These are phyloP conservation scores for Fusarium miscanthi DNA, from an alignment of 2,329 filamentous ascomycete genomes.

Conservation along the genomic window DNA sequence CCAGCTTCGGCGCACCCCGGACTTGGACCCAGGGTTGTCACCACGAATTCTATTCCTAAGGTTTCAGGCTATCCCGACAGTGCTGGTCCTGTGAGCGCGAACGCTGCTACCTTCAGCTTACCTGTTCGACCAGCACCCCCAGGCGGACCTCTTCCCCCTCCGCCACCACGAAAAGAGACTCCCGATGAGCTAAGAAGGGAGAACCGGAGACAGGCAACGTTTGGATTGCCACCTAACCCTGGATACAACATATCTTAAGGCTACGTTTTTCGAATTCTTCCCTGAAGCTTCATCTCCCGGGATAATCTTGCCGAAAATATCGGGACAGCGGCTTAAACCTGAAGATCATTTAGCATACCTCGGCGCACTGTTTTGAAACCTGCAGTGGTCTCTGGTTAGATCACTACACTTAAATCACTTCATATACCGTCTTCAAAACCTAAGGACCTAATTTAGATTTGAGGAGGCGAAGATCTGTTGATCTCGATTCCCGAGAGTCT, in stretches of 20 bases:
- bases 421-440: constrained; percentile 38
- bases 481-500: constrained; percentile 29
- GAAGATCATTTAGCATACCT: constrained; percentile 49
- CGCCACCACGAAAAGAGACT: constrained; percentile 68
- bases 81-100: constrained; percentile 56
- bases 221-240: constrained; percentile 60
- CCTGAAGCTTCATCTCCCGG: constrained; percentile 27
- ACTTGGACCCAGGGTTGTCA: constrained; percentile 63
- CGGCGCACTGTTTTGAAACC: constrained; percentile 48
- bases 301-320: constrained; percentile 30
- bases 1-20: constrained; percentile 59
- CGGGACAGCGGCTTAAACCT: constrained; percentile 32
- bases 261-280: constrained; percentile 1
- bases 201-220: constrained; percentile 64
- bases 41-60: constrained; percentile 65
- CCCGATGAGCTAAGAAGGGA: constrained; percentile 65
- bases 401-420: constrained; percentile 36
- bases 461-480: constrained; percentile 30
- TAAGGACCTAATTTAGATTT: constrained; percentile 23
- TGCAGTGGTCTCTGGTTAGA: constrained; percentile 41
- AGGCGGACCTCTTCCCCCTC: constrained; percentile 68
- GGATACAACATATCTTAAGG: constrained; percentile 49
- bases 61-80: constrained; percentile 53
- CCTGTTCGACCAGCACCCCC: constrained; percentile 73
- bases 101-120: constrained; percentile 67